Conservation (phyloP, 1,284 basidiomycete species). For the Rhodotorula mucilaginosa region DNA sequence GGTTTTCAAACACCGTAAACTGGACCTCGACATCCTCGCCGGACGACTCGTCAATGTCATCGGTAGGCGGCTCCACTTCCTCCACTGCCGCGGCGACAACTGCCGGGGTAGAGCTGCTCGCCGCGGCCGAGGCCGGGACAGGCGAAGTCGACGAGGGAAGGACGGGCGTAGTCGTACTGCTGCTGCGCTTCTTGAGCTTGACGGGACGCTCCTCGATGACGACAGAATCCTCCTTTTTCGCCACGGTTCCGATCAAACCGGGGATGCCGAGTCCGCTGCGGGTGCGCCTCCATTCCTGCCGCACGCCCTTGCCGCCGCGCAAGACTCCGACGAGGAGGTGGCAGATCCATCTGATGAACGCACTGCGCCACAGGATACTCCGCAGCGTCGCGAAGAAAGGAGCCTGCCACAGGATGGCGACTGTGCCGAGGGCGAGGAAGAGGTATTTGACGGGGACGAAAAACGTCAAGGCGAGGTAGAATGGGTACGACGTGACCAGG, state of each 20-base stretch:
- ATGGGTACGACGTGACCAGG: constrained; percentile 42
- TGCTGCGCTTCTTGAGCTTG: constrained; percentile 18
- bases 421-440: constrained; percentile 36
- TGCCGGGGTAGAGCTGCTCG: neutral
- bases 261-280: constrained; percentile 29
- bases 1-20: constrained; percentile 45
- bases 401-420: constrained; percentile 43
- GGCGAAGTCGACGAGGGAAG: neutral
- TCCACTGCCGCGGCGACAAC: neutral
- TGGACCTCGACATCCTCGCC: constrained; percentile 41
- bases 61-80: neutral
- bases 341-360: constrained; percentile 28
- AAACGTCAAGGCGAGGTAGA: constrained; percentile 41
- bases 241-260: constrained; percentile 26
- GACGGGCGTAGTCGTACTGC: neutral
- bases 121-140: too few relatives aligned
- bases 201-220: constrained; percentile 32
- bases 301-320: constrained; percentile 29
- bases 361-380: constrained; percentile 28
- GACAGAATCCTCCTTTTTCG: too few relatives aligned
- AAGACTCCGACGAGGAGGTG: constrained; percentile 10
- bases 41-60: neutral
- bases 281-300: constrained; percentile 25
- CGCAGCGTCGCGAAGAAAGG: constrained; percentile 42
- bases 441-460: constrained; percentile 38